Percentiles rank a stretch among this genome's conserved stretches.
Conservation (phyloP, 176 grass and related monocot species). For the Phoenix roebelenii region DNA sequence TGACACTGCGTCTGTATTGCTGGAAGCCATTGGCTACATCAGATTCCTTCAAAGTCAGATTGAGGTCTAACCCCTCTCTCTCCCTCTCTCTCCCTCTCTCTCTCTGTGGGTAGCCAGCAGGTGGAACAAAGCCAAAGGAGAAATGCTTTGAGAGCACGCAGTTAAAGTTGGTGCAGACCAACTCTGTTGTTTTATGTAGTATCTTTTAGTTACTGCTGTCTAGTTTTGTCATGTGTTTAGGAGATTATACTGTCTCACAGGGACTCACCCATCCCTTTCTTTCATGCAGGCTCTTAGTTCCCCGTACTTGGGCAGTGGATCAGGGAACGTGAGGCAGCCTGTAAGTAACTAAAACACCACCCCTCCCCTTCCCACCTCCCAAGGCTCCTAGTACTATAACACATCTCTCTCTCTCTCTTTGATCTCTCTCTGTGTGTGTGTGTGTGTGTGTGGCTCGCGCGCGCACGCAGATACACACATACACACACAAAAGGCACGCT, state of each 20-base stretch:
- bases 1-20: constrained; percentile 76
- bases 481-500: no score
- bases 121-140: constrained; percentile 49
- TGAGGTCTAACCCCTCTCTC: constrained; percentile 47
- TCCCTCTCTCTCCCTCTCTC: not conserved
- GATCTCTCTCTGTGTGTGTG: no score
- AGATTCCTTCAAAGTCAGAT: constrained; percentile 72
- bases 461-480: not conserved
- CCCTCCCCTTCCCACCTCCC: no score
- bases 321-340: constrained; percentile 25
- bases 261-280: constrained; percentile 13
- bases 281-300: constrained; percentile 59
- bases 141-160: constrained; percentile 58
- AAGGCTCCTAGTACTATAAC: not conserved
- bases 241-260: constrained; percentile 1
- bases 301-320: constrained; percentile 51
- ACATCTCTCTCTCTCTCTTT: not conserved
- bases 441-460: not conserved
- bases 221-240: constrained; percentile 34
- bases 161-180: constrained; percentile 47
- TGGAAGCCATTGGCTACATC: constrained; percentile 78
- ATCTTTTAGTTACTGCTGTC: constrained; percentile 27
- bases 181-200: constrained; percentile 6
- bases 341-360: constrained; percentile 27
- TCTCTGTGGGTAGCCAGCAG: not conserved